Percentiles rank a stretch among this genome's conserved stretches.
phyloP scores from a whole-genome alignment of 176 grass and related monocot species.

The Carex littledalei region DNA sequence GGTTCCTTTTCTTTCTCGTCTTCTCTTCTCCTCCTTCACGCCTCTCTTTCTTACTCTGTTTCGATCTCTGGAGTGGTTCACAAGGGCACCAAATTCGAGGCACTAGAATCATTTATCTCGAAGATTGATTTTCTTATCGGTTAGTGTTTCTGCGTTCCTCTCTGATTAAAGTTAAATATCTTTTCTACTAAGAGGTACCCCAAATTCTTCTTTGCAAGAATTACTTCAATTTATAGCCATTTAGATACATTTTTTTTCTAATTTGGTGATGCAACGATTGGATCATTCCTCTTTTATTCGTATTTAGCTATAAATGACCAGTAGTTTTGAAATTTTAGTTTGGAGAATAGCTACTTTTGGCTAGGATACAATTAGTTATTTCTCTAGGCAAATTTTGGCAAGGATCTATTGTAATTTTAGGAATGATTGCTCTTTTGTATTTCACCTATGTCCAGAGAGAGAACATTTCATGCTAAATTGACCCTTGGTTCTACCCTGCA shows the following conservation, averaged over 20 bases:
- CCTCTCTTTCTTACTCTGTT: constrained; percentile 17
- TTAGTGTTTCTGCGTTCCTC: neutral
- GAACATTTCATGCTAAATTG: neutral
- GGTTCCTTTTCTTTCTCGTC: neutral
- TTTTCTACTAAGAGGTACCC: neutral
- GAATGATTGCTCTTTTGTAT: neutral
- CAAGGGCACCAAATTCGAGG: neutral
- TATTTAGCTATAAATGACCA: neutral
- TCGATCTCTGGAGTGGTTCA: neutral
- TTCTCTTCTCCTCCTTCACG: constrained; percentile 3
- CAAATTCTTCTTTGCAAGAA: neutral
- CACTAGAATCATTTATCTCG: neutral
- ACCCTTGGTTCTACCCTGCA: neutral
- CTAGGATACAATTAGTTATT: neutral
- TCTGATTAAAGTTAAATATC: neutral
- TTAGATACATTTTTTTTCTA: neutral
- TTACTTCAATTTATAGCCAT: neutral
- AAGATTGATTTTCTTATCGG: neutral
- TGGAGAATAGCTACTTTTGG: neutral
- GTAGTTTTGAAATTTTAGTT: neutral
- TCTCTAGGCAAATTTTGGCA: neutral
- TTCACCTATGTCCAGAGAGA: neutral
- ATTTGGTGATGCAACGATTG: neutral
- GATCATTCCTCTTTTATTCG: neutral
- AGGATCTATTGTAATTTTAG: neutral